Percentiles rank a stretch among this genome's conserved stretches.
Conservation (phyloP, 352 stramenopile genomes). For the Phytophthora capsici region DNA sequence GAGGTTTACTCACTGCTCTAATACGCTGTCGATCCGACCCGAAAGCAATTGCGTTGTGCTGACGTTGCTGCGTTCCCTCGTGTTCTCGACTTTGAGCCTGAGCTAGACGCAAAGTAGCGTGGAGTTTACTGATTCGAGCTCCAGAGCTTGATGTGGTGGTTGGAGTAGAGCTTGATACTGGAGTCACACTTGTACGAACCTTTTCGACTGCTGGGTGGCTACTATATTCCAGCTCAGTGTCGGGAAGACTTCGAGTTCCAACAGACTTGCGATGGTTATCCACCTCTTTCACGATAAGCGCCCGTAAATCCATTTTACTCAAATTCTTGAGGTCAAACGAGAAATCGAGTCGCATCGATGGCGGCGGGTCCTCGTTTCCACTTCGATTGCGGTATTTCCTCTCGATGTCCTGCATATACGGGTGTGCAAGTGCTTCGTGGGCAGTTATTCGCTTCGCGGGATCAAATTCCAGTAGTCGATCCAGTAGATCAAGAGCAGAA, state of each 20-base stretch:
- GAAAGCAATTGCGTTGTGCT: conserved; percentile 33
- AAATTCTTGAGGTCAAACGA: conserved; percentile 81
- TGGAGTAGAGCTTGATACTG: conserved; percentile 8
- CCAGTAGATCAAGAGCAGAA: conserved; percentile 67
- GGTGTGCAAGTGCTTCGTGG: conserved; percentile 65
- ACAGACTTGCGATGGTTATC: conserved; percentile 52
- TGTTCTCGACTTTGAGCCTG: conserved; percentile 23
- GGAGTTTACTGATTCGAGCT: conserved; percentile 54
- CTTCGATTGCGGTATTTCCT: conserved; percentile 56
- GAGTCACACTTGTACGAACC: background rate
- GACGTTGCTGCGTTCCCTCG: conserved; percentile 7
- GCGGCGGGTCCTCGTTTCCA: conserved; percentile 40
- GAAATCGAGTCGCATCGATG: conserved; percentile 57
- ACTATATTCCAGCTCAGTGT: background rate
- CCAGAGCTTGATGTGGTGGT: conserved; percentile 12
- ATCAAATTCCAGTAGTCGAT: conserved; percentile 73
- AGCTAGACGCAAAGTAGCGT: conserved; percentile 43
- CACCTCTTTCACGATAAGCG: conserved; percentile 78
- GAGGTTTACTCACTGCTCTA: conserved; percentile 55
- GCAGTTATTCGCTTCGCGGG: conserved; percentile 59
- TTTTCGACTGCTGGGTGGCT: conserved; percentile 7
- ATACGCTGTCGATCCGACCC: conserved; percentile 64
- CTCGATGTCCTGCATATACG: conserved; percentile 78
- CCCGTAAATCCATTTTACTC: conserved; percentile 67
- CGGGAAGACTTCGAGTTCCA: background rate